phyloP scores from a whole-genome alignment of 192 early-diverging fungal genomes.

The Coemansia sp. region DNA sequence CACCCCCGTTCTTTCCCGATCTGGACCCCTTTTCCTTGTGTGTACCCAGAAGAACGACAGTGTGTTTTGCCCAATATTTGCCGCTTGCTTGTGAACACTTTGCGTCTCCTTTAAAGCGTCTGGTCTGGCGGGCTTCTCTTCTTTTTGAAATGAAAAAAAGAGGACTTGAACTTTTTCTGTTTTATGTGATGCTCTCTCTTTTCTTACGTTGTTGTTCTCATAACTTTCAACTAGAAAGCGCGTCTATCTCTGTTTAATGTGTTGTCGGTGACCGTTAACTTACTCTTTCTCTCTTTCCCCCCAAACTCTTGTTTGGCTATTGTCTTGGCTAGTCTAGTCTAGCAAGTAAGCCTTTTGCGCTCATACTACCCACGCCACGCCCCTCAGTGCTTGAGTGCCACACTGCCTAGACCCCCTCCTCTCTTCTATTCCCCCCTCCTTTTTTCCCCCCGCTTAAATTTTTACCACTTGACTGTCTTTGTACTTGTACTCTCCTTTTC shows the following conservation, averaged over 20 bases:
- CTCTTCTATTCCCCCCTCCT: not conserved
- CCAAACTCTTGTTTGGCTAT: constrained; percentile 1
- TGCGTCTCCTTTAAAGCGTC: not conserved
- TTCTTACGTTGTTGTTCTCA: not conserved
- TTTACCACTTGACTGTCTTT: constrained; percentile 1
- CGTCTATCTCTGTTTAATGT: constrained; percentile 5
- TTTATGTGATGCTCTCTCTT: constrained; percentile 6
- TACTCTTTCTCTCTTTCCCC: not conserved
- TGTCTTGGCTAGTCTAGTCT: constrained; percentile 3
- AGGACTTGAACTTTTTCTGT: constrained; percentile 1
- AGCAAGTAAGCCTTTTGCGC: not conserved
- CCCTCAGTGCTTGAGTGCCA: constrained; percentile 5
- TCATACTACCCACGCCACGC: constrained; percentile 13
- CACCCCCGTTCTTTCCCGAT: constrained; percentile 4
- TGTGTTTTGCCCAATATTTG: constrained; percentile 9
- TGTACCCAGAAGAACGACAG: not conserved
- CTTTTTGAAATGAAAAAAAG: constrained; percentile 11
- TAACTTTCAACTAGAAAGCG: constrained; percentile 5
- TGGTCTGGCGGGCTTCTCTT: constrained; percentile 2
- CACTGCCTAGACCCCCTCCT: constrained; percentile 1
- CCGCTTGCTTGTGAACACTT: constrained; percentile 9
- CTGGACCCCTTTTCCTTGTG: constrained; percentile 1
- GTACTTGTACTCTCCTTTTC: constrained; percentile 6
- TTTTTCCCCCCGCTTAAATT: not conserved
- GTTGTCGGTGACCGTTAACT: constrained; percentile 7